Evolutionary conservation across 1,284 basidiomycete genomes (phyloP).

Genomic region (Cutaneotrichosporon cyanovorans): DNA sequence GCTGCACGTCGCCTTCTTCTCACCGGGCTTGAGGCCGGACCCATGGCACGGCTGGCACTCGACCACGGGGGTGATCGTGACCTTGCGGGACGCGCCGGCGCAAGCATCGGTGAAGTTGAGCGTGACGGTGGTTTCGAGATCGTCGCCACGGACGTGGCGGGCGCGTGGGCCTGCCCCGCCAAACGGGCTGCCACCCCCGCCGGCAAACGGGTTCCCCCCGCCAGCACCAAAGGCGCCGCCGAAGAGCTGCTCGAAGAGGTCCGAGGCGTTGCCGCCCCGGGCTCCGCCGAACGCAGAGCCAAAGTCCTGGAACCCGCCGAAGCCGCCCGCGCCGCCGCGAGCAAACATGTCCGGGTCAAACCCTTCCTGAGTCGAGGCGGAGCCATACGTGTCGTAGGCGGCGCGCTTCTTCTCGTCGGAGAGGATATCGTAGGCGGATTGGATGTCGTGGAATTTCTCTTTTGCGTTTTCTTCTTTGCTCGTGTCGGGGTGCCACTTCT

Average conservation of each 20-base stretch:
- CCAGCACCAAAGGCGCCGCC: conserved; percentile 52
- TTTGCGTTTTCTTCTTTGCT: conserved; percentile 87
- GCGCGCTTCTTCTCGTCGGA: conserved; percentile 91
- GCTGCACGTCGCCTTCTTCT: conserved; percentile 71
- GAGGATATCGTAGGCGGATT: conserved; percentile 88
- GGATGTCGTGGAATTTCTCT: conserved; percentile 93
- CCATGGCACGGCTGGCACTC: conserved; percentile 81
- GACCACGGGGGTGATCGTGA: conserved; percentile 73
- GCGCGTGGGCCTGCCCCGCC: conserved; percentile 50
- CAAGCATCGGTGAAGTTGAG: conserved; percentile 89
- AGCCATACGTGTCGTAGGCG: conserved; percentile 88
- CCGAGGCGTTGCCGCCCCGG: conserved; percentile 50
- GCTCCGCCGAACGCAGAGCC: conserved; percentile 58
- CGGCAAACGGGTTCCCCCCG: conserved; percentile 33
- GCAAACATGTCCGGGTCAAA: conserved; percentile 81
- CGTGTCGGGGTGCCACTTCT: conserved; percentile 96
- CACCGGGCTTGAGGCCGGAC: conserved; percentile 76
- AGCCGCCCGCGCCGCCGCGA: conserved; percentile 56
- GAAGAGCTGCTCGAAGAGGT: conserved; percentile 86
- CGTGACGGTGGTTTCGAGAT: conserved; percentile 70
- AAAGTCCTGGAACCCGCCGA: conserved; percentile 62
- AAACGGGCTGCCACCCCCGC: conserved; percentile 33
- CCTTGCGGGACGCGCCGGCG: conserved; percentile 72
- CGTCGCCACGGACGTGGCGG: conserved; percentile 59
- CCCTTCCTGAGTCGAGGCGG: conserved; percentile 86